A percentile compares a stretch with the other conserved stretches of the same genome.
These are phyloP conservation scores for Cordyceps fumosorosea DNA, from an alignment of 2,329 filamentous ascomycete genomes.

Conservation along the genomic window DNA sequence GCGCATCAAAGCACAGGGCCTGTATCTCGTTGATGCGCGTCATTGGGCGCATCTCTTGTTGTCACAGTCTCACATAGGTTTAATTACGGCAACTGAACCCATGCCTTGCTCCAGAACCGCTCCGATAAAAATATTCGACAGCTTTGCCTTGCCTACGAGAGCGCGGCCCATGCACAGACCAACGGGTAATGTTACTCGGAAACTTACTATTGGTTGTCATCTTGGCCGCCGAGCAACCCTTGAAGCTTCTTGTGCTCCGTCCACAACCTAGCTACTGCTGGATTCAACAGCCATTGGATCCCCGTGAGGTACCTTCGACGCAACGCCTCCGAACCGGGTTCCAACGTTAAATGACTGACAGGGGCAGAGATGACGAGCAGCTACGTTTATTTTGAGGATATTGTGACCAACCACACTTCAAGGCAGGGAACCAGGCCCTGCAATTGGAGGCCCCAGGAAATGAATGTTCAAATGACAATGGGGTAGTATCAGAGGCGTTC, in stretches of 20 bases:
- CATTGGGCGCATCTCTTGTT: background rate
- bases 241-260: background rate
- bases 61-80: background rate
- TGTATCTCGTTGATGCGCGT: background rate
- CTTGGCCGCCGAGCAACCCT: background rate
- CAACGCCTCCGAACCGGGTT: background rate
- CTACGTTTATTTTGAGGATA: background rate
- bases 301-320: background rate
- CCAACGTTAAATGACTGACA: background rate
- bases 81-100: slow-evolving; percentile 2
- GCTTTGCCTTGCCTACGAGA: no score
- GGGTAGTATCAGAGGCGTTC: background rate
- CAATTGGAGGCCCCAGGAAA: slow-evolving; percentile 8
- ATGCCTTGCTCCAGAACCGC: background rate
- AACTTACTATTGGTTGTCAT: background rate
- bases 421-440: background rate
- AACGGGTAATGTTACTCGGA: background rate
- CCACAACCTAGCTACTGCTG: background rate
- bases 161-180: background rate
- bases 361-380: slow-evolving; percentile 11
- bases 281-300: background rate
- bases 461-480: slow-evolving; percentile 7
- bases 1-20: background rate
- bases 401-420: background rate
- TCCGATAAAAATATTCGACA: background rate